Evolutionary conservation across 1,284 basidiomycete species (phyloP), one percentile per base, ranked within the genome.

Genomic region (Stygiomarasmius scandens): DNA sequence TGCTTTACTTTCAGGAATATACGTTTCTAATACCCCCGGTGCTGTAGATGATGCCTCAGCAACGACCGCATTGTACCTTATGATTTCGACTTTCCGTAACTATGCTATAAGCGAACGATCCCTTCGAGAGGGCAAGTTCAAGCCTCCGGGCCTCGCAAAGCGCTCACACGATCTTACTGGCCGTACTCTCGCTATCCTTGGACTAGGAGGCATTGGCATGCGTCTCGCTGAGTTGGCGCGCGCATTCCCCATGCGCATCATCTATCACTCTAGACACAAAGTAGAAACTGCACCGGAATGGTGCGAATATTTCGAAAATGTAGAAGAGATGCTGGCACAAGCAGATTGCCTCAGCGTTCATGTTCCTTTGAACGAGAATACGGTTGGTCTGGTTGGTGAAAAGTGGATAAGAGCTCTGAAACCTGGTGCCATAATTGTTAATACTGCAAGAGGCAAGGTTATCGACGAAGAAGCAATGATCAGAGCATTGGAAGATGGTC

Each of bases 11-110:
- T 32, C 29, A 32, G 92, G 91, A 11, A 94, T 96, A 65, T 77
- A 75, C 54, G 86, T 96, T n/a, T 93, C 92, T 14, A 94, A 97
- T 69, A 96, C 95, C 0, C 95, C 95, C 2, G 87, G 87, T 16
- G 93, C 93, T 2, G 95, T 96, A 51, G 92, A 97, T 74, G 92
- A 95, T 63, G 93, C 90, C 2, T 96, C 95, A 0, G 95, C 95
- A 1, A 96, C 94, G 1, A 93, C 92, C 0, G 94, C 89, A 0
- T 77, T 95, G 22, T 96, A 90, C 74, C 86, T 96, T 53, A 75
- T 94, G 64, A 83, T 96, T 64, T 92, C 93, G 20, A 83, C 91
- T 19, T 71, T 95, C 48, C 87, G 95, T 32, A 87, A 92, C 63
- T 96, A 86, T 73, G 81, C 87, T 16, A 71, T 81, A 44, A 85